Conservation (phyloP, 2,329 filamentous ascomycete genomes). For the Aspergillus sp. region DNA sequence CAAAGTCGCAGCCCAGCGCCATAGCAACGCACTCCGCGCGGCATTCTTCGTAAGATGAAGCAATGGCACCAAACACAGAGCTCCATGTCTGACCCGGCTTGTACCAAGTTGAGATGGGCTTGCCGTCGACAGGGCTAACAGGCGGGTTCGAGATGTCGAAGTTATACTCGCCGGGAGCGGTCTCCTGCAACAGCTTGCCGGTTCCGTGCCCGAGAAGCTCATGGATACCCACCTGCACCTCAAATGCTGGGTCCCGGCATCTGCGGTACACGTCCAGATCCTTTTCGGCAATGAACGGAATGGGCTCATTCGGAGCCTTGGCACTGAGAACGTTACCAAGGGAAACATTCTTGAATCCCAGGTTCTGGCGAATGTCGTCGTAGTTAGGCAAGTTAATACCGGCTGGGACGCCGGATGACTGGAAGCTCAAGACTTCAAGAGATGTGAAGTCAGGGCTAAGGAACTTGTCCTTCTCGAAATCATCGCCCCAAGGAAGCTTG, state of each 20-base stretch:
- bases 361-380: constrained; percentile 53
- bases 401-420: constrained; percentile 55
- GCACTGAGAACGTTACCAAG: constrained; percentile 88
- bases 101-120: constrained; percentile 80
- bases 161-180: constrained; percentile 72
- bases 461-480: constrained; percentile 96
- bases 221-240: constrained; percentile 92
- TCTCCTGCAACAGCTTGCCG: constrained; percentile 89
- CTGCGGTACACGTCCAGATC: constrained; percentile 74
- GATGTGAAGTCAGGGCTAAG: constrained; percentile 93
- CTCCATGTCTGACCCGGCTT: constrained; percentile 94
- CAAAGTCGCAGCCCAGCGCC: constrained; percentile 81
- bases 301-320: constrained; percentile 84
- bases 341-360: constrained; percentile 66
- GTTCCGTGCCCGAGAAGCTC: constrained; percentile 85
- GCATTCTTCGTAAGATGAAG: constrained; percentile 89
- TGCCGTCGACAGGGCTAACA: constrained; percentile 67
- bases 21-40: constrained; percentile 91
- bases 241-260: constrained; percentile 80
- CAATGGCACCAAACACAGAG: constrained; percentile 80
- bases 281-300: constrained; percentile 76
- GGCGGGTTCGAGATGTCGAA: constrained; percentile 80
- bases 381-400: constrained; percentile 55
- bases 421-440: constrained; percentile 81
- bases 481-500: constrained; percentile 75